Evolutionary conservation across 352 stramenopile genomes (phyloP).

Genomic region (Pythium monospermum): DNA sequence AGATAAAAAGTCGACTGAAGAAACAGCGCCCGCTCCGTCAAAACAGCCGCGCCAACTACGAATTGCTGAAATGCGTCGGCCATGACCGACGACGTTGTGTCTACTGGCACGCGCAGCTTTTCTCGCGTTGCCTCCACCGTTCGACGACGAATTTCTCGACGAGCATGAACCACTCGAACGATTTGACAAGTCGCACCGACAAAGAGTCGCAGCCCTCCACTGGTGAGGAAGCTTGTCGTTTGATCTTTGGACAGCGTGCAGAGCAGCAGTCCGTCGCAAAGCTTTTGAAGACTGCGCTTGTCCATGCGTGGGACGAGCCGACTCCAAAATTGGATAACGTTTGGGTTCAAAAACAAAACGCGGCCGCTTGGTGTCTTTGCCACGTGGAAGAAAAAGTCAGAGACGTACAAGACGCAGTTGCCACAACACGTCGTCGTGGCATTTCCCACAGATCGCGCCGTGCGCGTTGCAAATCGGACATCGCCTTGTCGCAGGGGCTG

Average conservation of each 20-base stretch:
- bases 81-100: neutral
- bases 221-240: neutral
- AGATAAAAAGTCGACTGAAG: conserved; percentile 22
- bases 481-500: neutral
- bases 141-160: neutral
- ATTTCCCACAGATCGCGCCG: neutral
- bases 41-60: conserved; percentile 2
- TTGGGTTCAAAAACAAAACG: conserved; percentile 15
- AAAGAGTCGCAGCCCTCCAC: conserved; percentile 3
- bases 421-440: neutral
- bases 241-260: conserved; percentile 11
- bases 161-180: neutral
- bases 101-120: too few relatives aligned
- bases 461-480: neutral
- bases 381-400: conserved; percentile 14
- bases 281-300: neutral
- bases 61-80: conserved; percentile 9
- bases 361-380: conserved; percentile 14
- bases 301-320: conserved; percentile 12
- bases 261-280: conserved; percentile 3
- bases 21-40: conserved; percentile 16
- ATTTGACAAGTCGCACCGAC: conserved; percentile 1
- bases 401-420: conserved; percentile 12
- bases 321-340: conserved; percentile 14
- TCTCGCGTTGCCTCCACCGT: neutral